A percentile compares a stretch with the other conserved stretches of the same genome.
Conservation (phyloP, 1,284 basidiomycete genomes). For the Kwoniella shivajii region DNA sequence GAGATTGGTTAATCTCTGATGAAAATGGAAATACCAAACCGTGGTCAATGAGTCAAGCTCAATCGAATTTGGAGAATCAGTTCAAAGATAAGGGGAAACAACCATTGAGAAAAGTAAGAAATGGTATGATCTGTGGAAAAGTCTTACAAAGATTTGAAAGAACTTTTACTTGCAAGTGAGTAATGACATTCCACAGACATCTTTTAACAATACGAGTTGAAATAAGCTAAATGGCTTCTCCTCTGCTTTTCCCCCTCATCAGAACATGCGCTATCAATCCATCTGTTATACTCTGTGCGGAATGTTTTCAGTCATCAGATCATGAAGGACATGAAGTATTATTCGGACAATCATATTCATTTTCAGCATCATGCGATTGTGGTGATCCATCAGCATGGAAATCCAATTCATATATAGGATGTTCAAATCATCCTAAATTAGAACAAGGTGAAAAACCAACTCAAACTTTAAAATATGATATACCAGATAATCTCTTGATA, state of each 20-base stretch:
- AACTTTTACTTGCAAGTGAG: conserved; percentile 89
- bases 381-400: conserved; percentile 87
- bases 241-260: not conserved
- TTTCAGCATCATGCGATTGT: conserved; percentile 89
- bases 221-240: too few species aligned
- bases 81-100: conserved; percentile 20
- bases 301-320: conserved; percentile 81
- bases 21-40: conserved; percentile 9
- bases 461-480: conserved; percentile 32
- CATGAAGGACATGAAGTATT: conserved; percentile 85
- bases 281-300: conserved; percentile 81
- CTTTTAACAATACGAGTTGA: too few species aligned
- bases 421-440: conserved; percentile 67
- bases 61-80: conserved; percentile 25
- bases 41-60: conserved; percentile 31
- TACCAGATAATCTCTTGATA: conserved; percentile 65
- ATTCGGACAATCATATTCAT: conserved; percentile 86
- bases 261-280: conserved; percentile 89
- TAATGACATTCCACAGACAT: conserved; percentile 27
- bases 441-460: conserved; percentile 37
- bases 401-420: conserved; percentile 59
- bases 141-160: conserved; percentile 60
- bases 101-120: conserved; percentile 19
- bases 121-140: conserved; percentile 43
- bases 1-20: conserved; percentile 11